Percentiles rank a stretch among this genome's conserved stretches.
These are phyloP conservation scores for Penicillium chermesinum DNA, from an alignment of 495 filamentous ascomycete species.

Conservation along the genomic window DNA sequence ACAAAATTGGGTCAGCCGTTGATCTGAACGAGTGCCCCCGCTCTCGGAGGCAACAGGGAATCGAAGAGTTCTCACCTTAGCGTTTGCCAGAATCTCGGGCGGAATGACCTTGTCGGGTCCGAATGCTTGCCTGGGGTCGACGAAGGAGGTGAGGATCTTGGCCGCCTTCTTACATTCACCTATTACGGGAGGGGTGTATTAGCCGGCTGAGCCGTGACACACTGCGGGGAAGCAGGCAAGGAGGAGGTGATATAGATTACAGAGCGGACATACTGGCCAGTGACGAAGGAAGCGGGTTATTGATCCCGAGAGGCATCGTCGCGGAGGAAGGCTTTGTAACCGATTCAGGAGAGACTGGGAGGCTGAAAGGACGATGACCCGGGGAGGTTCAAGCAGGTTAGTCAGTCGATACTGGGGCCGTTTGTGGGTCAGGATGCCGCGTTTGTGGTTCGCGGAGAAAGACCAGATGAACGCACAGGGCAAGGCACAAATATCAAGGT, in stretches of 20 bases:
- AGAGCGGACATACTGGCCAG: slow-evolving; percentile 49
- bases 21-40: too few species aligned
- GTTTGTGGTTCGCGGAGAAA: background rate
- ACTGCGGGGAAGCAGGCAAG: slow-evolving; percentile 37
- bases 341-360: slow-evolving; percentile 1
- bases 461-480: background rate
- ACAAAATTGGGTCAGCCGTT: slow-evolving; percentile 8
- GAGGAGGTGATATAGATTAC: slow-evolving; percentile 2
- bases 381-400: background rate
- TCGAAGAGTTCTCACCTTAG: slow-evolving; percentile 60
- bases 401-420: background rate
- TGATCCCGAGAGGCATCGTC: slow-evolving; percentile 56
- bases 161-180: slow-evolving; percentile 87
- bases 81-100: slow-evolving; percentile 79
- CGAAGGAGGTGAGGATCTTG: slow-evolving; percentile 90
- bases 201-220: slow-evolving; percentile 22
- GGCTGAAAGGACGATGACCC: slow-evolving; percentile 14
- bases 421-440: background rate
- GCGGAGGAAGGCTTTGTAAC: slow-evolving; percentile 8
- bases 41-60: too few species aligned
- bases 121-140: slow-evolving; percentile 91
- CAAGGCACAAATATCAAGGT: background rate
- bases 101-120: slow-evolving; percentile 97
- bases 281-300: slow-evolving; percentile 65
- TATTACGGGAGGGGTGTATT: slow-evolving; percentile 26